Percentiles rank a stretch among this genome's conserved stretches.
Evolutionary conservation across 169 alveolate genomes (phyloP).

Genomic region (Perkinsus olseni): DNA sequence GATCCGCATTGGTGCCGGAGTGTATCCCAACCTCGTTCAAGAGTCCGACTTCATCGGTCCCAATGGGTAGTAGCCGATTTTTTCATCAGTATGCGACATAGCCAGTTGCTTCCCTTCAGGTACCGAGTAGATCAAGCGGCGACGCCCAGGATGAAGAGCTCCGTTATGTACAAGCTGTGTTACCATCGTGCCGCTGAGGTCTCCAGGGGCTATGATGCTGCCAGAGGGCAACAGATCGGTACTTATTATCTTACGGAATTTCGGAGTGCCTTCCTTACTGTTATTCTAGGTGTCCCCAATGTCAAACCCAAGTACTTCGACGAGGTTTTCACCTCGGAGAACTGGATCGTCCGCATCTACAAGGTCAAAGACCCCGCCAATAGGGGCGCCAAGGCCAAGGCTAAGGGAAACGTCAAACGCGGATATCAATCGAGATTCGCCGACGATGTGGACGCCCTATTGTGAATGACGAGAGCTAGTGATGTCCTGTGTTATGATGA

Average conservation of each 20-base stretch:
- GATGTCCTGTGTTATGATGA: neutral
- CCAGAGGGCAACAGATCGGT: neutral
- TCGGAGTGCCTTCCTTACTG: neutral
- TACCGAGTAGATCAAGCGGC: constrained; percentile 86
- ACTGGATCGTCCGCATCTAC: constrained; percentile 94
- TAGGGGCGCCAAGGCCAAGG: neutral
- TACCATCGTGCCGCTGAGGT: constrained; percentile 82
- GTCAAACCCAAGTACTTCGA: constrained; percentile 66
- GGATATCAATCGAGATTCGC: neutral
- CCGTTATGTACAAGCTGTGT: constrained; percentile 85
- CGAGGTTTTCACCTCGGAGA: constrained; percentile 92
- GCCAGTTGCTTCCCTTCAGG: constrained; percentile 16
- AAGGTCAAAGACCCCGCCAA: constrained; percentile 47
- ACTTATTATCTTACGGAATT: neutral
- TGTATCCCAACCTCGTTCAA: constrained; percentile 69
- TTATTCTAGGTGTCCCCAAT: neutral
- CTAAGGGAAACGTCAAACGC: neutral
- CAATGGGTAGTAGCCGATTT: neutral
- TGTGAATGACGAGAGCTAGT: neutral
- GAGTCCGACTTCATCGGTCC: constrained; percentile 46
- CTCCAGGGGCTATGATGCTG: constrained; percentile 75
- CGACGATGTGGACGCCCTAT: neutral
- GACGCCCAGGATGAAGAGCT: constrained; percentile 69
- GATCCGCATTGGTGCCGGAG: constrained; percentile 90
- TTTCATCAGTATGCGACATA: neutral